These are phyloP conservation scores for Candida maris DNA, from an alignment of 805 yeast genomes.

Conservation along the genomic window DNA sequence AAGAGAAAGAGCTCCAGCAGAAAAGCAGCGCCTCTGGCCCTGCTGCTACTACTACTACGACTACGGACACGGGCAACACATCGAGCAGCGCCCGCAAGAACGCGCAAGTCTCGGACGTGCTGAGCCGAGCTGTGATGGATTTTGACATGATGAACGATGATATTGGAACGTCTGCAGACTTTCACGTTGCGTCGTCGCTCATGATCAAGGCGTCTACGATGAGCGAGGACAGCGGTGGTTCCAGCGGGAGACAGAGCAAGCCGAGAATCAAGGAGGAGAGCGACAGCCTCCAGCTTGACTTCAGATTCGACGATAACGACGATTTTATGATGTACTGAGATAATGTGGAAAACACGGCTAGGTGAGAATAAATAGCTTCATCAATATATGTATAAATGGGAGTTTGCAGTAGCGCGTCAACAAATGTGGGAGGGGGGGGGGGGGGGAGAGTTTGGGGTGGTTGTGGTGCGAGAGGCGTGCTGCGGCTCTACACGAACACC, in stretches of 20 bases:
- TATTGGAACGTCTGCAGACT: constrained; percentile 5
- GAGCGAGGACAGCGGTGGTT: constrained; percentile 2
- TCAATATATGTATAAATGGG: background rate
- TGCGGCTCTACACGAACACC: constrained; percentile 37
- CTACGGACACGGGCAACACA: background rate
- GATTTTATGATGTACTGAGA: constrained; percentile 27
- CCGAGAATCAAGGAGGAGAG: constrained; percentile 2
- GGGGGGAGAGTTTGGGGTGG: too few relatives aligned
- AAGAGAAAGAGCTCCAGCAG: constrained; percentile 7
- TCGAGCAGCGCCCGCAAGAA: background rate
- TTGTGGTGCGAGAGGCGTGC: too few relatives aligned
- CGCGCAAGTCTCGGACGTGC: constrained; percentile 7
- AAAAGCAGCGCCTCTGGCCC: constrained; percentile 3
- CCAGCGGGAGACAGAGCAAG: background rate
- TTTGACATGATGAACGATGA: constrained; percentile 12
- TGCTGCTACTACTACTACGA: background rate
- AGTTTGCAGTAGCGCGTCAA: too few relatives aligned
- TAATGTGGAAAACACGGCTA: background rate
- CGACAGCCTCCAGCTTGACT: constrained; percentile 19
- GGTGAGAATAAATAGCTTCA: background rate
- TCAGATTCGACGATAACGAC: constrained; percentile 25
- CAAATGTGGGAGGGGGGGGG: too few relatives aligned
- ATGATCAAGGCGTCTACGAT: constrained; percentile 4
- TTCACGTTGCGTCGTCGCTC: constrained; percentile 7
- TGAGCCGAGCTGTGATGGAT: constrained; percentile 8